Percentiles rank a stretch among this genome's conserved stretches.
These are phyloP conservation scores for Boechera divaricarpa DNA, from an alignment of 345 rosid species.

Conservation along the genomic window DNA sequence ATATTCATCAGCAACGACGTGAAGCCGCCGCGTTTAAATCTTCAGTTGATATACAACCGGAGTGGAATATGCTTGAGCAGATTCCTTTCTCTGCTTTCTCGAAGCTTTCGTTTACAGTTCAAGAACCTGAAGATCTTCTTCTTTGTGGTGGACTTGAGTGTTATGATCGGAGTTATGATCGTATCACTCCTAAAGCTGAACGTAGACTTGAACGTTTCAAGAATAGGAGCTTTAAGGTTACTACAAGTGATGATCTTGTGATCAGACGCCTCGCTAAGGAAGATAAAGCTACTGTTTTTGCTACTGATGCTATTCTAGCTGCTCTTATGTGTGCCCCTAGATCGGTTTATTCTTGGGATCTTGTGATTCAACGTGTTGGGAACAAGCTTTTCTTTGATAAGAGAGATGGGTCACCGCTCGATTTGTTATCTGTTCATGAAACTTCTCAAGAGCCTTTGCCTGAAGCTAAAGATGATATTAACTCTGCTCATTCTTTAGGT, in stretches of 20 bases:
- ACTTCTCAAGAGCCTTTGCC: constrained; percentile 83
- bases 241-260: constrained; percentile 94
- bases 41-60: constrained; percentile 94
- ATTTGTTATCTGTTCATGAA: constrained; percentile 86
- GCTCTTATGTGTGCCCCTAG: constrained; percentile 92
- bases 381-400: constrained; percentile 93
- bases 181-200: constrained; percentile 88
- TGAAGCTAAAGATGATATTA: constrained; percentile 43
- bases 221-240: constrained; percentile 88
- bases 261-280: constrained; percentile 87
- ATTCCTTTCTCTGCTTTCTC: constrained; percentile 91
- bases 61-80: constrained; percentile 99
- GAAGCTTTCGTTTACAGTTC: constrained; percentile 72
- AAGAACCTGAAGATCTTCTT: constrained; percentile 87
- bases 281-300: constrained; percentile 93
- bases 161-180: constrained; percentile 70
- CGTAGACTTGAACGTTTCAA: constrained; percentile 89
- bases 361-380: constrained; percentile 92
- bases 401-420: constrained; percentile 89
- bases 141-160: constrained; percentile 80
- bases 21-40: constrained; percentile 88
- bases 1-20: constrained; percentile 72
- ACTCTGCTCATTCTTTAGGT: constrained; percentile 56
- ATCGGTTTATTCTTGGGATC: constrained; percentile 98
- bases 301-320: constrained; percentile 81